phyloP scores from a whole-genome alignment of 1,284 basidiomycete species.

The Heterobasidion irregulare region DNA sequence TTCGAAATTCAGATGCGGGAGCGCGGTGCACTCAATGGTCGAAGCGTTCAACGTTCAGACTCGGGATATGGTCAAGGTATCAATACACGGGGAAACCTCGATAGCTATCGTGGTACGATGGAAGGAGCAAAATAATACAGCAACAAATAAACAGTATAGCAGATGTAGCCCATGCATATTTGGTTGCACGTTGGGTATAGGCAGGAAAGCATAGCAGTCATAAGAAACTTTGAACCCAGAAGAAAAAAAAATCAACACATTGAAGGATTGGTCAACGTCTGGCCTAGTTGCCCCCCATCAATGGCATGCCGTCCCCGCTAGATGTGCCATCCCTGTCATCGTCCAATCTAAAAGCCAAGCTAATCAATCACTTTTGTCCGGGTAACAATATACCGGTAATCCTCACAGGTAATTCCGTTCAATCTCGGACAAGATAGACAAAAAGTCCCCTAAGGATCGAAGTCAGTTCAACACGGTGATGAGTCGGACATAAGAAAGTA shows the following conservation, averaged over 20 bases:
- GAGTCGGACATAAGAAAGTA: not conserved
- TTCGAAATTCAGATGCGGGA: not conserved
- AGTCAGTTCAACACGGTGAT: constrained; percentile 1
- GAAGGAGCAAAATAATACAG: not conserved
- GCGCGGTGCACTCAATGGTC: not conserved
- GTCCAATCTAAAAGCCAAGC: constrained; percentile 43
- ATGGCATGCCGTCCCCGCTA: constrained; percentile 43
- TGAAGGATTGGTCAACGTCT: not conserved
- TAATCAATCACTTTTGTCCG: constrained; percentile 1
- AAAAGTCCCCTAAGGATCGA: constrained; percentile 66
- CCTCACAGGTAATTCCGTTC: constrained; percentile 78
- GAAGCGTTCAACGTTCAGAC: not conserved
- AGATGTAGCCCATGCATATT: not conserved
- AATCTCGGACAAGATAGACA: constrained; percentile 82
- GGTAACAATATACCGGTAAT: constrained; percentile 1
- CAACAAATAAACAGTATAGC: not conserved
- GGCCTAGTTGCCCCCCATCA: constrained; percentile 29
- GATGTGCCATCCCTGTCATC: constrained; percentile 63
- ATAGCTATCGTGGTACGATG: not conserved
- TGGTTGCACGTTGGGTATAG: not conserved
- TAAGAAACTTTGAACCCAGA: not conserved
- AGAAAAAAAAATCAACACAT: not conserved
- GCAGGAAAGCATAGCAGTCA: not conserved
- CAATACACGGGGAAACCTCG: not conserved
- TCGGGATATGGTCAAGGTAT: not conserved